phyloP scores from a whole-genome alignment of 2,329 filamentous ascomycete genomes.

The Gnomoniopsis smithogilvyi region DNA sequence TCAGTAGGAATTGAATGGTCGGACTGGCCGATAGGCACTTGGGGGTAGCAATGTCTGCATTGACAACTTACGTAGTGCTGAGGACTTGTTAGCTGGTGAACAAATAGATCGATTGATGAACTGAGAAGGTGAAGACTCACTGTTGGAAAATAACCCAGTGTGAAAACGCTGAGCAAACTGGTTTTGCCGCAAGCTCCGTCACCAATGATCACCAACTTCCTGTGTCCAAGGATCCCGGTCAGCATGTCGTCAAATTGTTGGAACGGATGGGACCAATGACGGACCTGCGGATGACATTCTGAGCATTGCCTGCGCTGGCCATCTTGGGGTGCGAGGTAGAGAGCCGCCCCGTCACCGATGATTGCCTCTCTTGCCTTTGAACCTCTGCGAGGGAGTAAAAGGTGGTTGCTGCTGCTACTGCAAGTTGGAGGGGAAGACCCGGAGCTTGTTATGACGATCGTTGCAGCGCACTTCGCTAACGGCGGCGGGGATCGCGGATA shows the following conservation, averaged over 20 bases:
- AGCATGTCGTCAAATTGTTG: neutral
- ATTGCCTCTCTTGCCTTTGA: neutral
- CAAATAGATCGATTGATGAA: constrained; percentile 3
- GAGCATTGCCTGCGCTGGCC: constrained; percentile 29
- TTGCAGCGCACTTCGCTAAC: constrained; percentile 5
- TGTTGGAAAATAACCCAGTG: constrained; percentile 94
- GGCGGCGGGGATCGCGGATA: neutral
- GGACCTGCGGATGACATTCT: constrained; percentile 37
- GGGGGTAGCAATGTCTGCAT: constrained; percentile 3
- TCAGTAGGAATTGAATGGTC: neutral
- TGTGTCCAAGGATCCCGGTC: constrained; percentile 33
- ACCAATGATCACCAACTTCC: constrained; percentile 95
- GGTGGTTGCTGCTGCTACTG: neutral
- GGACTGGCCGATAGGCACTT: constrained; percentile 9
- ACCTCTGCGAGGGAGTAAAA: neutral
- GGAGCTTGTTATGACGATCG: constrained; percentile 6
- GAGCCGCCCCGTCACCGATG: neutral
- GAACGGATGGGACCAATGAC: neutral
- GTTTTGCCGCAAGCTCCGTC: constrained; percentile 98
- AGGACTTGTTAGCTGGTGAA: constrained; percentile 26
- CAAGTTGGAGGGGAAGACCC: neutral
- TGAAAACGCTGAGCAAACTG: constrained; percentile 95
- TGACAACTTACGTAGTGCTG: constrained; percentile 56
- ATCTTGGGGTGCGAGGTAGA: constrained; percentile 23
- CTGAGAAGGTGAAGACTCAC: constrained; percentile 54